Evolutionary conservation across 345 rosid species (phyloP).

Genomic region (Gossypium longicalyx): DNA sequence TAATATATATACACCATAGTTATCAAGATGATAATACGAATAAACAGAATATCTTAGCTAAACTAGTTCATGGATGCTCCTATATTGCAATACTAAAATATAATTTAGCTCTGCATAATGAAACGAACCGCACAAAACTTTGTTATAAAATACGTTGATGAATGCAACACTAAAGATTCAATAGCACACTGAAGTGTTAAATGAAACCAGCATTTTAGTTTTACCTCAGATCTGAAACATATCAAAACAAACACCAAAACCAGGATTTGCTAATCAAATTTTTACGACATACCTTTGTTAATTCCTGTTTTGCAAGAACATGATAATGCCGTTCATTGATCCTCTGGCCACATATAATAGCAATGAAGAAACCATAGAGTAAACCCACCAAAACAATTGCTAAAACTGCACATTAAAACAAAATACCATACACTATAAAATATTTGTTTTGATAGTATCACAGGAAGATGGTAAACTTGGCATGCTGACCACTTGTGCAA

Average conservation of each 20-base stretch:
- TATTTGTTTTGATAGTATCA: not conserved
- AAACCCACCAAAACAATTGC: conserved; percentile 96
- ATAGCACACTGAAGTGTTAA: not conserved
- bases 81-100: no score
- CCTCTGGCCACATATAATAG: conserved; percentile 98
- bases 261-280: not conserved
- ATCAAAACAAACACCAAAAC: not conserved
- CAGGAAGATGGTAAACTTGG: not conserved
- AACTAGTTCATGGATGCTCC: no score
- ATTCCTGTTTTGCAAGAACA: conserved; percentile 96
- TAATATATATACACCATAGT: no score
- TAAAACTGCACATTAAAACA: conserved; percentile 50
- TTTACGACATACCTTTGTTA: conserved; percentile 63
- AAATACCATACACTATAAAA: not conserved
- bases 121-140: not conserved
- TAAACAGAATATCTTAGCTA: no score
- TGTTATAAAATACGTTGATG: conserved; percentile 4
- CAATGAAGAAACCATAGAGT: conserved; percentile 95
- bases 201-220: not conserved
- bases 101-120: no score
- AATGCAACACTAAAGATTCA: not conserved
- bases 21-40: no score
- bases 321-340: conserved; percentile 96
- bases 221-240: not conserved
- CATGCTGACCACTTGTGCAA: not conserved